Evolutionary conservation across 2,329 filamentous ascomycete genomes (phyloP), one percentile per base, ranked within the genome.

Genomic region (Colletotrichum tanaceti): DNA sequence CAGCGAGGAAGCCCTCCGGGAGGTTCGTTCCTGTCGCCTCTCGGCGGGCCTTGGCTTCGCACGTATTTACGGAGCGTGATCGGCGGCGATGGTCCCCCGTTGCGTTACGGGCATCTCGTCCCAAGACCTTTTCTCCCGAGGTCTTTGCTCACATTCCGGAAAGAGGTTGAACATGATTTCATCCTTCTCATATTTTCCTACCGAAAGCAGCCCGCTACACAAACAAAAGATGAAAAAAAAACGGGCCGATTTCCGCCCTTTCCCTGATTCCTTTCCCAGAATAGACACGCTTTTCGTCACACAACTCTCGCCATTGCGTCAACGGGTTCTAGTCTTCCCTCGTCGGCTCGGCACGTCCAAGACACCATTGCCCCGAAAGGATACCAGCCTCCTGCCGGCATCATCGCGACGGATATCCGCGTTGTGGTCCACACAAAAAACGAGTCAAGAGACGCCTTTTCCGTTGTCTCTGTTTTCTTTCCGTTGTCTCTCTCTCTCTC

Each of bases 31-130:
- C 16, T n/a, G 22, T 54, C 6, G 18, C 10, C 7, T 24, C 18
- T 5, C 4, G n/a, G 28, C n/a, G n/a, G 28, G 52, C 39, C 47
- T 44, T 35, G 47, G 54, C 18, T 22, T 32, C 28, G 28, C 28
- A 44, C 38, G 24, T 39, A 35, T 38, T n/a, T n/a, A 39, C 43
- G 44, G 62, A n/a, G n/a, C n/a, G 49, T 57, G 66, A 69, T 66
- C 44, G 46, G 38, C 62, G n/a, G 14, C 22, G 43, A 9, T 44
- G 11, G 18, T n/a, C n/a, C 38, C 66, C 47, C 18, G 43, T 57
- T 66, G 57, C 62, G 43, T 57, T 66, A 50, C 62, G 28, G 57
- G 13, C 55, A n/a, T 24, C 16, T 38, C 57, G 2, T 4, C 65
- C 28, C 65, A 50, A 60, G 43, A 44, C 50, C 4, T 49, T 32